A percentile compares a stretch with the other conserved stretches of the same genome.
phyloP scores from a whole-genome alignment of 139 green algal species.

The Chlorella ohadii region DNA sequence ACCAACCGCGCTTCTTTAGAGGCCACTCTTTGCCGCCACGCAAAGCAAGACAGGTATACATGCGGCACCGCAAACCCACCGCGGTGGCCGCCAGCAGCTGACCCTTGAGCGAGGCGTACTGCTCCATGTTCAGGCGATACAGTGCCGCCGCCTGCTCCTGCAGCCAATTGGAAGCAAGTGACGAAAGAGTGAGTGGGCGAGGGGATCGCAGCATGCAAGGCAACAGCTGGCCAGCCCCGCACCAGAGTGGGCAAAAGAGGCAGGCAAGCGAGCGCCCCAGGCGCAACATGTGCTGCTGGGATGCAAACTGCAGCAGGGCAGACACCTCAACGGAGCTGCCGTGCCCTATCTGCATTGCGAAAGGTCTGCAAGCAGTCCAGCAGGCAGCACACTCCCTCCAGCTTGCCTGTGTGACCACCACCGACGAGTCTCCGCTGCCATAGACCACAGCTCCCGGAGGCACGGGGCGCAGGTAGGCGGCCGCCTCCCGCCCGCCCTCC shows the following conservation, averaged over 20 bases:
- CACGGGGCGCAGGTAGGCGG: conserved; percentile 71
- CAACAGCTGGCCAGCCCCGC: no score
- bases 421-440: conserved; percentile 65
- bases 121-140: conserved; percentile 61
- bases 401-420: conserved; percentile 63
- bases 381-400: no score
- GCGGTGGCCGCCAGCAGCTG: conserved; percentile 69
- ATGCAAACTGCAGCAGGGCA: no score
- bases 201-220: no score
- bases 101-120: conserved; percentile 75
- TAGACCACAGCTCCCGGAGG: conserved; percentile 74
- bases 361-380: not conserved
- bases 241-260: no score
- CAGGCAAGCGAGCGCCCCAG: no score
- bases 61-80: not conserved
- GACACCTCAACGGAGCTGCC: no score
- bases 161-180: not conserved
- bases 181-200: no score
- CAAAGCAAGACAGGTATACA: no score
- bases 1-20: no score
- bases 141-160: conserved; percentile 69
- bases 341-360: not conserved
- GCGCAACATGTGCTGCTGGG: no score
- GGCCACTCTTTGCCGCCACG: no score
- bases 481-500: conserved; percentile 43